Evolutionary conservation across 2,329 filamentous ascomycete genomes (phyloP).

Genomic region (Stylonectria norvegica): DNA sequence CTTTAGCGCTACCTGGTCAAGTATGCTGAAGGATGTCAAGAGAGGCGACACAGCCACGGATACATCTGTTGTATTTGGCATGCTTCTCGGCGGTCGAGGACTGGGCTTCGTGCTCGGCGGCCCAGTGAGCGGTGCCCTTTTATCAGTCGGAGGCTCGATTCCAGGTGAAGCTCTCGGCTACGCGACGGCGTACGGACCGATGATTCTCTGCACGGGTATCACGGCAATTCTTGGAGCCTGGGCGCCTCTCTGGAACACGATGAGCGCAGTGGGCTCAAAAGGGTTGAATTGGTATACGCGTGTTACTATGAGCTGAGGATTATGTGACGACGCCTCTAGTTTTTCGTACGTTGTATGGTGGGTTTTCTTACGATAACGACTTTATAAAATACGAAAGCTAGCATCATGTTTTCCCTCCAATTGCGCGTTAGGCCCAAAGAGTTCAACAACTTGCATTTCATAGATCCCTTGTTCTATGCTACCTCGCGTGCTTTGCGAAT

Average conservation of each 20-base stretch:
- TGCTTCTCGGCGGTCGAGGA: constrained; percentile 30
- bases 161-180: constrained; percentile 29
- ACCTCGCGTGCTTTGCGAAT: constrained; percentile 51
- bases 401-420: no score
- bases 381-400: no score
- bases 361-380: no score
- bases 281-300: constrained; percentile 6
- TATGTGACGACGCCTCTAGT: no score
- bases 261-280: constrained; percentile 24
- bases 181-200: constrained; percentile 31
- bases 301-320: constrained; percentile 1
- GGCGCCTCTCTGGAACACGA: constrained; percentile 37
- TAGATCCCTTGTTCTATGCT: no score
- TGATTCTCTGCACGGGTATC: constrained; percentile 32
- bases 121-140: constrained; percentile 28
- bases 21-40: constrained; percentile 43
- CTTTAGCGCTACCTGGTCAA: constrained; percentile 60
- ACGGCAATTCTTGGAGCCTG: constrained; percentile 31
- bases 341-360: no score
- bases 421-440: no score
- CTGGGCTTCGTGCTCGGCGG: constrained; percentile 29
- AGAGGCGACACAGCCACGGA: constrained; percentile 22
- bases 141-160: constrained; percentile 22
- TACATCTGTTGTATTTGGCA: constrained; percentile 29
- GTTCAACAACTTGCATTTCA: no score